A percentile compares a stretch with the other conserved stretches of the same genome.
phyloP scores from a whole-genome alignment of 2,329 filamentous ascomycete genomes.

The Cercospora citrullina region DNA sequence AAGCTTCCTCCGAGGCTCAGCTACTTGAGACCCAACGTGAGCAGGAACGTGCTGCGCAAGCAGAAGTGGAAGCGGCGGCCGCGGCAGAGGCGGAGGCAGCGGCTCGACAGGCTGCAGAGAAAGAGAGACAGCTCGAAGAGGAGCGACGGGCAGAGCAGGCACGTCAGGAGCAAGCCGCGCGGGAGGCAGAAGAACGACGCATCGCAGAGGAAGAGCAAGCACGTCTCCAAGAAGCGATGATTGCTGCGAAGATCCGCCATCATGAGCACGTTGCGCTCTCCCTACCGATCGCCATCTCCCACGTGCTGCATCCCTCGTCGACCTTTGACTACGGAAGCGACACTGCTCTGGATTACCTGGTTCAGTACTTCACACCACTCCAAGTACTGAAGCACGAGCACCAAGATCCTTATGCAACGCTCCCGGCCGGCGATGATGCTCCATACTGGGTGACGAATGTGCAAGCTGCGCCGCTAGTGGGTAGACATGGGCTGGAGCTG shows the following conservation, averaged over 20 bases:
- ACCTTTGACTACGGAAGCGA: constrained; percentile 21
- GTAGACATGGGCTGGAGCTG: constrained; percentile 33
- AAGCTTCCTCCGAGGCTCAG: constrained; percentile 21
- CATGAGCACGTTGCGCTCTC: constrained; percentile 27
- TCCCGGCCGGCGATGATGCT: constrained; percentile 16
- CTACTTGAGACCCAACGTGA: constrained; percentile 20
- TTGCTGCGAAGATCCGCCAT: constrained; percentile 26
- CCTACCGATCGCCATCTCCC: constrained; percentile 28
- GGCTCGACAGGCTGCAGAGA: constrained; percentile 26
- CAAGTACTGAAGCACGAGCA: constrained; percentile 27
- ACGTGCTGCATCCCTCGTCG: constrained; percentile 27
- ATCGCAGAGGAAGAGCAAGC: constrained; percentile 22
- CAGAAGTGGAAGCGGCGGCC: constrained; percentile 19
- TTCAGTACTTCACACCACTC: constrained; percentile 32
- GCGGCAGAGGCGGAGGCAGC: constrained; percentile 29
- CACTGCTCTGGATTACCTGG: constrained; percentile 19
- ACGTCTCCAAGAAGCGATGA: constrained; percentile 25
- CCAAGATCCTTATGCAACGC: constrained; percentile 14
- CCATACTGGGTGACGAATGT: constrained; percentile 34
- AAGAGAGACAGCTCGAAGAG: constrained; percentile 31
- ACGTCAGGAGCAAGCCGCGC: constrained; percentile 30
- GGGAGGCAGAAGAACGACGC: constrained; percentile 20
- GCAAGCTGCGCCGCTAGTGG: constrained; percentile 37
- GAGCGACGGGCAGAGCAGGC: constrained; percentile 23
- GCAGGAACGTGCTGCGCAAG: constrained; percentile 27